Percentiles rank a stretch among this genome's conserved stretches.
Evolutionary conservation across 306 rosid genomes (phyloP).

Genomic region (Lathyrus sativus): DNA sequence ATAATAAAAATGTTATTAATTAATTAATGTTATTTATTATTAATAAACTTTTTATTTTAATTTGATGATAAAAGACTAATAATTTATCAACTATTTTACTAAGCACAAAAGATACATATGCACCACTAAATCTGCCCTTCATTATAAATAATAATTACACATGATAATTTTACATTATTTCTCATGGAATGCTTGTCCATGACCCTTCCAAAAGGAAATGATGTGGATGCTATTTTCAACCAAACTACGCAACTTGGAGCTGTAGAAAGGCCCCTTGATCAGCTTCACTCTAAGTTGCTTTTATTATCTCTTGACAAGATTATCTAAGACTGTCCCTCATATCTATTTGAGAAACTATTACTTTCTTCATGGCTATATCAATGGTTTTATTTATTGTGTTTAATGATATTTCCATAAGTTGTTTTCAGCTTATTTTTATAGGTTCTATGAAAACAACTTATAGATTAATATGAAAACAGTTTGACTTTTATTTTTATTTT

Average conservation of each 20-base stretch:
- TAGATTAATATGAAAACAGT: background rate
- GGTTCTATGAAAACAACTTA: background rate
- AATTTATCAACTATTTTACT: too few species aligned
- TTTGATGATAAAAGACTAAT: too few species aligned
- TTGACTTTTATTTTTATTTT: background rate
- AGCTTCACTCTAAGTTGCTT: slow-evolving; percentile 32
- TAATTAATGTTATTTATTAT: too few species aligned
- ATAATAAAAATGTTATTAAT: too few species aligned
- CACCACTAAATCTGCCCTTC: too few species aligned
- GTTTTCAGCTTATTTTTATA: background rate
- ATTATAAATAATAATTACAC: too few species aligned
- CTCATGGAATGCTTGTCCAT: slow-evolving; percentile 97
- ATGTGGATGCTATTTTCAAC: slow-evolving; percentile 83
- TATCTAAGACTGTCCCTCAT: slow-evolving; percentile 10
- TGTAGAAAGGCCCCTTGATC: slow-evolving; percentile 76
- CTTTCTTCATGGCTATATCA: slow-evolving; percentile 11
- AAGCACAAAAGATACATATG: too few species aligned
- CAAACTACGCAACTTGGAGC: slow-evolving; percentile 92
- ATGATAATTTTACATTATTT: slow-evolving; percentile 38
- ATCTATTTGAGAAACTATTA: slow-evolving; percentile 18
- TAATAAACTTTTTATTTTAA: too few species aligned
- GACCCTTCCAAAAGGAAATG: slow-evolving; percentile 89
- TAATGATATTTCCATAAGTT: background rate
- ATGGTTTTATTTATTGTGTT: slow-evolving; percentile 8
- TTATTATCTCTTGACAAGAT: background rate